phyloP scores from a whole-genome alignment of 2,329 filamentous ascomycete genomes.

The Calonectria montana region DNA sequence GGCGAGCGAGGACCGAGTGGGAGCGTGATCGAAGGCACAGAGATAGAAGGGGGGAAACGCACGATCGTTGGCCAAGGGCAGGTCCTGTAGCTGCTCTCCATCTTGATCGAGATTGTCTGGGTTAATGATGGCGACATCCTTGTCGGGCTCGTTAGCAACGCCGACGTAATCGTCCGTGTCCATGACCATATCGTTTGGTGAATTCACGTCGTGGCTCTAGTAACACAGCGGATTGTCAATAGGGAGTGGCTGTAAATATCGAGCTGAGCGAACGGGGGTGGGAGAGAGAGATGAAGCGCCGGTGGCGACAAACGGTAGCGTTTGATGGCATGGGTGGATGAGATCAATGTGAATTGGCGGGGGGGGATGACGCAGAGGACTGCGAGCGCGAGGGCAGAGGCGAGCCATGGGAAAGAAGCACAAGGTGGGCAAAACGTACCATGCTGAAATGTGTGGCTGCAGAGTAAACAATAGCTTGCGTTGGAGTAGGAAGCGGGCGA shows the following conservation, averaged over 20 bases:
- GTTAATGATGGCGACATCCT: constrained; percentile 66
- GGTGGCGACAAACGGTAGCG: constrained; percentile 23
- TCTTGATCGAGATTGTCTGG: constrained; percentile 64
- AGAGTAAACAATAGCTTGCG: constrained; percentile 16
- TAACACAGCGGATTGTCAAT: constrained; percentile 40
- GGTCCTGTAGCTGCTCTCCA: constrained; percentile 59
- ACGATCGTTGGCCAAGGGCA: constrained; percentile 66
- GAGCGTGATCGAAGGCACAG: constrained; percentile 1
- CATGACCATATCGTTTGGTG: constrained; percentile 68
- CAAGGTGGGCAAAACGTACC: constrained; percentile 31
- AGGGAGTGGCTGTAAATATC: constrained; percentile 25
- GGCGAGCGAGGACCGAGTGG: neutral
- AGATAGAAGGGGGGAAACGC: constrained; percentile 44
- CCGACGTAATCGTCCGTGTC: constrained; percentile 67
- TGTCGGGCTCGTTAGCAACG: constrained; percentile 60
- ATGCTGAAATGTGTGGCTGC: constrained; percentile 35
- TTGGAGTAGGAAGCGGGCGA: neutral
- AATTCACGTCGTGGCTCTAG: constrained; percentile 66
- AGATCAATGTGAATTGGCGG: constrained; percentile 25
- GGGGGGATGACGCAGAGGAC: constrained; percentile 34
- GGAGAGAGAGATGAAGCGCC: constrained; percentile 29
- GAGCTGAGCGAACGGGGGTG: constrained; percentile 30
- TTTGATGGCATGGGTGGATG: constrained; percentile 12
- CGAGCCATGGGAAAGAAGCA: constrained; percentile 3
- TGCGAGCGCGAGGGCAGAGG: neutral